A percentile compares a stretch with the other conserved stretches of the same genome.
Conservation (phyloP, 1,139 yeast species). For the Suhomyces atakaporum region DNA sequence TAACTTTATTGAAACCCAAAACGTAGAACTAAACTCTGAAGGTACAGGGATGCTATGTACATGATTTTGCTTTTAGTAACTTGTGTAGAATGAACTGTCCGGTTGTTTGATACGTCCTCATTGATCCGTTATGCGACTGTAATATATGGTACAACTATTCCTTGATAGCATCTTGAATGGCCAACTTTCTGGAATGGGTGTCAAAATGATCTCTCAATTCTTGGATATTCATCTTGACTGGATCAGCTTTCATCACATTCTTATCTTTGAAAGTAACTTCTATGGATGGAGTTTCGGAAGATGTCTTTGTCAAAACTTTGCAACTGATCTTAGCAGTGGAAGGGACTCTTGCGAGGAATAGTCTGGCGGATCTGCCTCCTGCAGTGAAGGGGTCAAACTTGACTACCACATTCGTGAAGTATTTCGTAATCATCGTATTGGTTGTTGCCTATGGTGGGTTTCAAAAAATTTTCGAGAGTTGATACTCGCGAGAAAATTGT, state of each 20-base stretch:
- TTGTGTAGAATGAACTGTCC: not conserved
- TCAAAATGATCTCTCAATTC: conserved; percentile 63
- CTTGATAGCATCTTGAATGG: conserved; percentile 62
- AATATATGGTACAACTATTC: conserved; percentile 10
- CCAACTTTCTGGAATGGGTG: conserved; percentile 69
- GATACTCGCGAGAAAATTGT: not conserved
- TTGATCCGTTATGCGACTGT: not conserved
- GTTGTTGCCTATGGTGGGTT: not conserved
- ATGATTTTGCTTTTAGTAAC: not conserved
- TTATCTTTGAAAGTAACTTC: conserved; percentile 85
- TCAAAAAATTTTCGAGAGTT: conserved; percentile 9
- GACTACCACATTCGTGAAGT: conserved; percentile 74
- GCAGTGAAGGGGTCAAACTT: conserved; percentile 75
- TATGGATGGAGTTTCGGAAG: conserved; percentile 57
- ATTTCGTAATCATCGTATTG: conserved; percentile 73
- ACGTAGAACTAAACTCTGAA: conserved; percentile 7
- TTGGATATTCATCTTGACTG: conserved; percentile 50
- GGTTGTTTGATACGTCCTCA: not conserved
- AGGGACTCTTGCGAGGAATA: conserved; percentile 80
- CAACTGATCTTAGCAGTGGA: conserved; percentile 60
- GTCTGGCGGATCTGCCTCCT: conserved; percentile 79
- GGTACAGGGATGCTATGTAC: conserved; percentile 6
- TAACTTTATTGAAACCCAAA: conserved; percentile 6
- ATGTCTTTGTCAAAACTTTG: conserved; percentile 50
- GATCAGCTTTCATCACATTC: conserved; percentile 67